A percentile compares a stretch with the other conserved stretches of the same genome.
phyloP scores from a whole-genome alignment of 306 rosid genomes.

The Vigna mungo region DNA sequence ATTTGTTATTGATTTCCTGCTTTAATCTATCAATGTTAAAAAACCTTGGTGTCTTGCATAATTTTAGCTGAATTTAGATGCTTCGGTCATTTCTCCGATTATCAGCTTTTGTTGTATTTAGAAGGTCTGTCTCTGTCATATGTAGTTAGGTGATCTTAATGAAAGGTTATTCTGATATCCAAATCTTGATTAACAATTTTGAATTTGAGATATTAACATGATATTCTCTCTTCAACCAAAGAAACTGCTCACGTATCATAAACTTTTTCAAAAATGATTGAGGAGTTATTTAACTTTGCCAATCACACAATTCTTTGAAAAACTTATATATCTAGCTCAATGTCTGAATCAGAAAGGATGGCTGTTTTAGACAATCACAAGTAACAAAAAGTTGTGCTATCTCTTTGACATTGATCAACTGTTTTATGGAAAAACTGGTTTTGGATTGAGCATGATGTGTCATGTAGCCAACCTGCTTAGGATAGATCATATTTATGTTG shows the following conservation, averaged over 20 bases:
- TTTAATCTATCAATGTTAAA: constrained; percentile 9
- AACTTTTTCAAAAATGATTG: background rate
- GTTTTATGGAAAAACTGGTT: background rate
- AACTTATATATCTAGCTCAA: background rate
- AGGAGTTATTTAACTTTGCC: constrained; percentile 9
- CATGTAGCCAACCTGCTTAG: background rate
- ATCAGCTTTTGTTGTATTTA: constrained; percentile 9
- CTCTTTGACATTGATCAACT: background rate
- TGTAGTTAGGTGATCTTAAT: constrained; percentile 9
- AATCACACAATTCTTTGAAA: background rate
- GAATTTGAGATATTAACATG: constrained; percentile 14
- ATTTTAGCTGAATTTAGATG: constrained; percentile 1
- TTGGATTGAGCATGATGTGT: background rate
- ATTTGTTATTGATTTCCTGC: constrained; percentile 10
- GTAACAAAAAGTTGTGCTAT: background rate
- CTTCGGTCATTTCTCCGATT: constrained; percentile 6
- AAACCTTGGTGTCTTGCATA: constrained; percentile 1
- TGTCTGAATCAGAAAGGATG: background rate
- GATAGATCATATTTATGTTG: constrained; percentile 5
- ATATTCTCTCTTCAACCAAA: constrained; percentile 3
- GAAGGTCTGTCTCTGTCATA: constrained; percentile 15
- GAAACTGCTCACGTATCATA: background rate
- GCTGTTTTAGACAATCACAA: background rate
- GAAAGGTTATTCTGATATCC: constrained; percentile 9
- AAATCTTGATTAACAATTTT: background rate